Evolutionary conservation across 768 basidiomycete species (phyloP).

Genomic region (Suillus hirtellus): DNA sequence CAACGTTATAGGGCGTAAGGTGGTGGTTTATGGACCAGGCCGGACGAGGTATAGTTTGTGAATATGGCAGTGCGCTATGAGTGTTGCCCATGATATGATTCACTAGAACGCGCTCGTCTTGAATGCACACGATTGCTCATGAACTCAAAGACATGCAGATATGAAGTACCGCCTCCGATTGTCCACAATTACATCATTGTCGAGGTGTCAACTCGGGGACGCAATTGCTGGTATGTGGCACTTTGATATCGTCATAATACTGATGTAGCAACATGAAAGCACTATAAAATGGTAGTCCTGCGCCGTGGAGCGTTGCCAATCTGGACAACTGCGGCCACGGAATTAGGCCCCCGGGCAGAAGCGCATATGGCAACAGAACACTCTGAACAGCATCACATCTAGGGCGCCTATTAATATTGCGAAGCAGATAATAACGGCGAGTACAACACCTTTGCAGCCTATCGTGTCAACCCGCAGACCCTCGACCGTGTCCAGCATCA

Average conservation of each 20-base stretch:
- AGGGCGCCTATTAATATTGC: not conserved
- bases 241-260: not conserved
- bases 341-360: not conserved
- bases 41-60: too few relatives aligned
- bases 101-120: not conserved
- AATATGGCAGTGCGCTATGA: too few relatives aligned
- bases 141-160: too few relatives aligned
- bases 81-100: too few relatives aligned
- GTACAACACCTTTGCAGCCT: not conserved
- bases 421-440: not conserved
- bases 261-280: not conserved
- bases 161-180: too few relatives aligned
- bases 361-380: not conserved
- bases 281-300: not conserved
- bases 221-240: not conserved
- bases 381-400: not conserved
- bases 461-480: not conserved
- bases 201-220: not conserved
- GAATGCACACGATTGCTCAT: too few relatives aligned
- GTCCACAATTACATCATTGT: too few relatives aligned
- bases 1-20: too few relatives aligned
- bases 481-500: not conserved
- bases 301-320: not conserved
- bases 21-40: too few relatives aligned
- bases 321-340: not conserved